Conservation (phyloP, 495 filamentous ascomycete genomes). For the Entonaema liquescens region DNA sequence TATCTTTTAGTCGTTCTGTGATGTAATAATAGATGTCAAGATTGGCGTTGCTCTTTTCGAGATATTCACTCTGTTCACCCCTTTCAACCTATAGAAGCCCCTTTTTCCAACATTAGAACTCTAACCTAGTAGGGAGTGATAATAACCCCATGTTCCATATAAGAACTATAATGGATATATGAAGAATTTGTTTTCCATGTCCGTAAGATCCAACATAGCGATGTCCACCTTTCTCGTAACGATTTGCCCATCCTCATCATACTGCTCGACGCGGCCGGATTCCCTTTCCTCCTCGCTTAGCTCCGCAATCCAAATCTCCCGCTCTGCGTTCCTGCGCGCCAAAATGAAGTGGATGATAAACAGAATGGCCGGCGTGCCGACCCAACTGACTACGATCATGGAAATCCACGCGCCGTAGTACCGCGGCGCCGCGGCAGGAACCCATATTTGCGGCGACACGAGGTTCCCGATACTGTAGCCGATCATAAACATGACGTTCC, state of each 20-base stretch:
- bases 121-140: no score
- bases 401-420: constrained; percentile 22
- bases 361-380: constrained; percentile 1
- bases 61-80: no score
- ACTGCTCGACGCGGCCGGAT: neutral
- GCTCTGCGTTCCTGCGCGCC: neutral
- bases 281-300: neutral
- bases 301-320: neutral
- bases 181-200: constrained; percentile 16
- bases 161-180: constrained; percentile 12
- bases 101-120: no score
- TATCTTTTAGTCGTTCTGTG: neutral
- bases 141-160: no score
- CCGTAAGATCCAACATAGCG: constrained; percentile 13
- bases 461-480: constrained; percentile 17
- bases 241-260: neutral
- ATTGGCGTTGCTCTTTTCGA: no score
- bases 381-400: constrained; percentile 10
- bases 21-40: no score
- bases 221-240: constrained; percentile 9
- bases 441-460: constrained; percentile 19
- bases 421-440: constrained; percentile 7
- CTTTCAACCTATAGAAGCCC: no score
- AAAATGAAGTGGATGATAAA: neutral
- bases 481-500: constrained; percentile 21